Evolutionary conservation across 1,139 yeast genomes (phyloP), one percentile per base, ranked within the genome.

Genomic region (Yamadazyma dushanensis): DNA sequence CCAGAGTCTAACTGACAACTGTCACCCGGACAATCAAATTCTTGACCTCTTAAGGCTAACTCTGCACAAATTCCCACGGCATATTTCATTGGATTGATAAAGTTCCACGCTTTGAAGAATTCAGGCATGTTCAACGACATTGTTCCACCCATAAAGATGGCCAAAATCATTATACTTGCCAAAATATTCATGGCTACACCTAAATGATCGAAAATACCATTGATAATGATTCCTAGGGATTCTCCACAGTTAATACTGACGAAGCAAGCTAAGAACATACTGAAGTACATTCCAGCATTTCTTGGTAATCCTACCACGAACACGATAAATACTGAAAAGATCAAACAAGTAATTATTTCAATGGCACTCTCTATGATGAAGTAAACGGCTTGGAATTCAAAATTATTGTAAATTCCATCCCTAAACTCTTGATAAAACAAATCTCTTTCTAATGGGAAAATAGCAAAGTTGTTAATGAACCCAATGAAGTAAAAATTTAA

Each of bases 71-170:
- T 64, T 38, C 81, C 80, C 26, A 77, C 80, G 5, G 76, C 83
- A 54, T 83, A 87, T 50, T 82, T 83, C 51, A 83, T 60, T 1
- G 96, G 96, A 37, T 80, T 82, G 10, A 83, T 49, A 61, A 79
- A 87, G 57, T 86, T 87, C 55, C 83, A 61, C 0, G 80, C 95
- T 44, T 69, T 68, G 52, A 87, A 73, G 36, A 87, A 77, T 1
- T 61, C 62, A 6, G 88, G 88, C 83, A 87, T 78, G 23, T 81
- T 70, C 45, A 85, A 61, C 0, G 96, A 83, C 81, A 88, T 73
- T 5, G 90, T 68, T n/a, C 96, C 96, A 3, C 88, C 87, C 94
- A 87, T 84, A 49, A 83, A 78, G 13, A 83, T 75, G 6, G 90
- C 92, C 39, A 86, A 63, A 3, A 85, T 74, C 33, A 84, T 59